A percentile compares a stretch with the other conserved stretches of the same genome.
Conservation (phyloP, 768 basidiomycete genomes). For the Panaeolus cyanescens region DNA sequence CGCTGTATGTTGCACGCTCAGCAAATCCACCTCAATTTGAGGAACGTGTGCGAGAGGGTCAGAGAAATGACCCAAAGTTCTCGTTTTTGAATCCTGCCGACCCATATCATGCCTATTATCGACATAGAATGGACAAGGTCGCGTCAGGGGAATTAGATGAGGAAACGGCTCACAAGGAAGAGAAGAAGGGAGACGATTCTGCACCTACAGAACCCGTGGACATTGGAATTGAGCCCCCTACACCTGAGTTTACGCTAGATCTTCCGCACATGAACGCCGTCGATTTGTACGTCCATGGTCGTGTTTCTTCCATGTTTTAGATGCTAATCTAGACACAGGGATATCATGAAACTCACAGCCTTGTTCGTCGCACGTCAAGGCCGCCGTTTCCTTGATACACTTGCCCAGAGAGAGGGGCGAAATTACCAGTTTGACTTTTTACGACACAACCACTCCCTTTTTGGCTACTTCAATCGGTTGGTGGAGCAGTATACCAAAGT, state of each 20-base stretch:
- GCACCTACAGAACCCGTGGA: slow-evolving; percentile 54
- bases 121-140: slow-evolving; percentile 86
- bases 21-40: slow-evolving; percentile 92
- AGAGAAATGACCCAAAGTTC: slow-evolving; percentile 96
- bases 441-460: slow-evolving; percentile 93
- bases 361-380: slow-evolving; percentile 94
- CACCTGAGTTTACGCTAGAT: slow-evolving; percentile 81
- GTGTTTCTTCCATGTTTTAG: background rate
- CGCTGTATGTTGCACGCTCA: slow-evolving; percentile 88
- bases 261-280: slow-evolving; percentile 85
- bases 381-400: slow-evolving; percentile 77
- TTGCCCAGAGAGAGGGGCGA: slow-evolving; percentile 87
- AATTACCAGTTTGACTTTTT: slow-evolving; percentile 99
- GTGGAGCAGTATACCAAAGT: slow-evolving; percentile 96
- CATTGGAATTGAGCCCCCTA: slow-evolving; percentile 74
- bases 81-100: slow-evolving; percentile 96
- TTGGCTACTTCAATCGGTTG: slow-evolving; percentile 95
- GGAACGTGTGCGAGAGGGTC: slow-evolving; percentile 95
- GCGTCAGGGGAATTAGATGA: slow-evolving; percentile 74
- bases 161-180: slow-evolving; percentile 51
- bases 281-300: slow-evolving; percentile 73
- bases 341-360: slow-evolving; percentile 95
- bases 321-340: slow-evolving; percentile 46
- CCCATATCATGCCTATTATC: slow-evolving; percentile 98
- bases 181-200: slow-evolving; percentile 34